These are phyloP conservation scores for Ustilago trichophora DNA, from an alignment of 1,284 basidiomycete genomes.

Conservation along the genomic window DNA sequence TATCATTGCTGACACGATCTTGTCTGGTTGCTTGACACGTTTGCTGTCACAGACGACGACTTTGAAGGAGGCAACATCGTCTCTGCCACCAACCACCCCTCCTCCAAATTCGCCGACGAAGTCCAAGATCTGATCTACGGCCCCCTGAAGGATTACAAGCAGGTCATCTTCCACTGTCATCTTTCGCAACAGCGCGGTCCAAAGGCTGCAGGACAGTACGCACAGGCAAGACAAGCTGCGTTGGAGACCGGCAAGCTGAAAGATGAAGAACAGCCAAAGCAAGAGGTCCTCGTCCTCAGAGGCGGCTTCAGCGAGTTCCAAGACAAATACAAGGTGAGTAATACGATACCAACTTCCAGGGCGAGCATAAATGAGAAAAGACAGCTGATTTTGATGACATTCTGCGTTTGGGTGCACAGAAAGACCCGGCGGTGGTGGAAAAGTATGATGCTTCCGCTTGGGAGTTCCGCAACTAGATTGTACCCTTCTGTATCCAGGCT, in stretches of 20 bases:
- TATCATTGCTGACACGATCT: no score
- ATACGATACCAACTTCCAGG: no score
- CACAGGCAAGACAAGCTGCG: slow-evolving; percentile 53
- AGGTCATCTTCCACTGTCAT: slow-evolving; percentile 67
- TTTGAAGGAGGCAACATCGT: slow-evolving; percentile 66
- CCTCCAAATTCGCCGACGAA: slow-evolving; percentile 44
- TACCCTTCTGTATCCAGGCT: no score
- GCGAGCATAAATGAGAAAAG: no score
- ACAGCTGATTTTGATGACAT: no score
- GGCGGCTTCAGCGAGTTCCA: slow-evolving; percentile 66
- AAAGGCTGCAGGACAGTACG: slow-evolving; percentile 66
- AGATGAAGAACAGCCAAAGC: slow-evolving; percentile 17
- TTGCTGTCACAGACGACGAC: slow-evolving; percentile 66
- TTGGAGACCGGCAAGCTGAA: slow-evolving; percentile 22
- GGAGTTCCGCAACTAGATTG: slow-evolving; percentile 45
- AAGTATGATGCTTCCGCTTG: slow-evolving; percentile 61
- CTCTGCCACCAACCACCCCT: slow-evolving; percentile 58
- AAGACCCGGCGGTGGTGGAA: slow-evolving; percentile 59
- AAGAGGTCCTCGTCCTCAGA: slow-evolving; percentile 64
- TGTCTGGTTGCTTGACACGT: no score
- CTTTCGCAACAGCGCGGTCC: slow-evolving; percentile 66
- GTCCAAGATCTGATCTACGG: slow-evolving; percentile 57
- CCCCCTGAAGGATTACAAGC: slow-evolving; percentile 49
- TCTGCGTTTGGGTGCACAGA: slow-evolving; percentile 7
- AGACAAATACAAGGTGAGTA: slow-evolving; percentile 58